Evolutionary conservation across 2,329 filamentous ascomycete species (phyloP).

Genomic region (Raffaelea ambrosiae): DNA sequence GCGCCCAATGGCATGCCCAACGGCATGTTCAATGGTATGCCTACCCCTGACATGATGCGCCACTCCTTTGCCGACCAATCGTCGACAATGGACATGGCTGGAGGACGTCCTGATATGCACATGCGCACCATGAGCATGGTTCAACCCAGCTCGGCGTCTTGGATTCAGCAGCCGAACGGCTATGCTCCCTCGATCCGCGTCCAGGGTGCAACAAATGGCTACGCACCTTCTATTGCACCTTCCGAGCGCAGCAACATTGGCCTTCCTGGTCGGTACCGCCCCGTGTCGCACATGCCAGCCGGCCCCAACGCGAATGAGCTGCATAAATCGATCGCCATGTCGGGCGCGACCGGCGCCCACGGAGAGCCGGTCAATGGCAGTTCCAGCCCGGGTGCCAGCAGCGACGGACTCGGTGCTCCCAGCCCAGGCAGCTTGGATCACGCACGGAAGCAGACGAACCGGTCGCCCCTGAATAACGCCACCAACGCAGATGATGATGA

Average conservation of each 20-base stretch:
- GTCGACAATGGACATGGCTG: constrained; percentile 30
- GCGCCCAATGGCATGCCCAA: constrained; percentile 21
- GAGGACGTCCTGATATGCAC: constrained; percentile 33
- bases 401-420: not conserved
- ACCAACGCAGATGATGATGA: constrained; percentile 43
- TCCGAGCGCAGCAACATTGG: constrained; percentile 94
- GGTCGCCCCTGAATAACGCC: constrained; percentile 29
- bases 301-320: constrained; percentile 19
- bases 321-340: constrained; percentile 33
- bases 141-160: constrained; percentile 55
- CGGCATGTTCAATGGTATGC: constrained; percentile 14
- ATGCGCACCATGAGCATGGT: constrained; percentile 78
- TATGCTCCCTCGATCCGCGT: constrained; percentile 43
- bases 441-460: constrained; percentile 23
- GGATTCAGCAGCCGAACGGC: constrained; percentile 38
- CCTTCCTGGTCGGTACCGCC: constrained; percentile 80
- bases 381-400: constrained; percentile 2
- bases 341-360: constrained; percentile 23
- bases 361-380: constrained; percentile 1
- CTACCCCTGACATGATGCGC: constrained; percentile 21
- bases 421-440: constrained; percentile 15
- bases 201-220: constrained; percentile 46
- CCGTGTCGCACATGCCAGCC: constrained; percentile 60
- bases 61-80: constrained; percentile 39
- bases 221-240: constrained; percentile 86